Evolutionary conservation across 176 grass and related monocot species (phyloP), one percentile per base, ranked within the genome.

Genomic region (Oryza rufipogon): DNA sequence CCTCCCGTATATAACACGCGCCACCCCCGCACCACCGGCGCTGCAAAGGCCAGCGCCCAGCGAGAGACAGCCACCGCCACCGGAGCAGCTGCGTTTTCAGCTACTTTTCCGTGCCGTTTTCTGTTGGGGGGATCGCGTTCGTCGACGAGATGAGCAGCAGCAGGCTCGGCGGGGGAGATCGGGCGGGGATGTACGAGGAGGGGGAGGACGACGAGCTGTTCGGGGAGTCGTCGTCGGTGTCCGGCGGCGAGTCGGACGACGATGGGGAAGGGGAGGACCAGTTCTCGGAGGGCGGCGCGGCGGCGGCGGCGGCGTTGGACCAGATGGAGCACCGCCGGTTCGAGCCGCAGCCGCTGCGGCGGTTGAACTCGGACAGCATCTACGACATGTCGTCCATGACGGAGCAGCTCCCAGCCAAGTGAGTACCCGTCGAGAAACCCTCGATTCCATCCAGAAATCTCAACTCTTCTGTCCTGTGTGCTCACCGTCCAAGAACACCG

Each of bases 331-430:
- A 41, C 61, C 49, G 87, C 56, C 44, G 13, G 69, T 70, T 74
- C 75, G 89, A 66, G 75, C 70, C 76, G 80, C 36, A 11, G 46
- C 83, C 86, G 78, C 78, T 84, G 13, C 65, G 81, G 64, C 15
- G 82, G 80, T 39, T 84, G 83, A 89, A 87, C 58, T 96, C 91
- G 32, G 75, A 83, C 51, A 83, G 86, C 85, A 79, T 81, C 78
- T 91, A 93, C 89, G 84, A 91, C 75, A 85, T 91, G 36, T 87
- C 95, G 34, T 87, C 88, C 77, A 85, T 97, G 66, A 78, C 84
- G 46, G 81, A 76, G 26, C 76, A 94, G 22, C 90, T 92, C 65
- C 95, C 92, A 0, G 56, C 80, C 81, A 91, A 94, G 90, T 92
- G 88, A 94, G 94, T 85, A 38, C 0, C 2, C 13, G 4, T 61